Evolutionary conservation across 305 asterid genomes (phyloP), one percentile per base, ranked within the genome.

Genomic region (Caryopteris hybrid): DNA sequence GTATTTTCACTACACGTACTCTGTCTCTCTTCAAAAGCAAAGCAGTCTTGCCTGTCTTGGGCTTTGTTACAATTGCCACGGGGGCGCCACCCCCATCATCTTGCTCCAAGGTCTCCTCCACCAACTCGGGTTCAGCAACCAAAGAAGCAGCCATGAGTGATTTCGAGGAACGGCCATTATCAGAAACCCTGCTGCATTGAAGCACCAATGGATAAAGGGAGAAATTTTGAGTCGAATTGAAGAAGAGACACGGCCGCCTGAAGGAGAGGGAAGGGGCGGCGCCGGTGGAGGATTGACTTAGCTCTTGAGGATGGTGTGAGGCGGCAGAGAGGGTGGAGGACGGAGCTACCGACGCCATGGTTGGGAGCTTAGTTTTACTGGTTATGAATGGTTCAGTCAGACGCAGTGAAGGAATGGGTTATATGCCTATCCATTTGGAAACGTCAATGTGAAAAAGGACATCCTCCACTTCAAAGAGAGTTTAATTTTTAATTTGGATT

Each of bases 11-110:
- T 2, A 9, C 25, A 71, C 85, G 71, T 84, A 87, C 95, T 47
- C 95, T 83, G 69, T 87, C 95, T 72, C 84, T 80, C 79, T 85
- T 87, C 62, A 87, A 76, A 34, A 74, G 82, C 74, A 87, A 66
- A 5, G 85, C 95, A 73, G 91, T 89, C 71, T 87, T 87, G 53
- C 95, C 91, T 78, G 78, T 85, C 85, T 81, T 87, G 16, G 89
- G 85, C 76, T 83, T 87, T 8, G 85, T 41, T 8, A 77, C 68
- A 59, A 85, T 80, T 57, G 77, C 54, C 21, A 74, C 69, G 27
- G 73, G 74, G 20, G 51, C 80, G 48, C 72, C 83, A 10, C 68
- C 75, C 21, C 63, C 83, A 21, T 52, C 75, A 16, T 41, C 80
- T 63, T 63, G 76, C 18, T 66, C 62, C 34, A 43, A 63, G 9